phyloP scores from a whole-genome alignment of 2,329 filamentous ascomycete genomes.

The Diaporthe nobilis region DNA sequence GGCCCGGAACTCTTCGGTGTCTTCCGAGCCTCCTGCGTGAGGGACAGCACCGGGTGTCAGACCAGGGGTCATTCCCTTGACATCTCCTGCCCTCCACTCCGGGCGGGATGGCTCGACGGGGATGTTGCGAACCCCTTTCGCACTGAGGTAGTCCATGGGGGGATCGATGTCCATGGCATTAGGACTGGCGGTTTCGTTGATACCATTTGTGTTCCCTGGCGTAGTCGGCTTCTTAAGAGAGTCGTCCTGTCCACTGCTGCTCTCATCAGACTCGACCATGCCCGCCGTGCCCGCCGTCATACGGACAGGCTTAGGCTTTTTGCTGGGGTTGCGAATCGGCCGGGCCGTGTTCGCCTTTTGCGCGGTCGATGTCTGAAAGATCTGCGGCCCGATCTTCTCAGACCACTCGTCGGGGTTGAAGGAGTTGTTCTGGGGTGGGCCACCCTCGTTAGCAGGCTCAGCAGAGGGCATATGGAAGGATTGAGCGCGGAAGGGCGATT shows the following conservation, averaged over 20 bases:
- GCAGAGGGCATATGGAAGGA: slow-evolving; percentile 43
- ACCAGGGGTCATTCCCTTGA: slow-evolving; percentile 48
- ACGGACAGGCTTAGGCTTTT: slow-evolving; percentile 73
- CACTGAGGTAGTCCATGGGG: slow-evolving; percentile 53
- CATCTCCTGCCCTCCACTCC: slow-evolving; percentile 70
- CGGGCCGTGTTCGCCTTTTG: slow-evolving; percentile 62
- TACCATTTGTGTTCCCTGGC: slow-evolving; percentile 21
- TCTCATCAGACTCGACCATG: slow-evolving; percentile 62
- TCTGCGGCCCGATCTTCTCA: slow-evolving; percentile 67
- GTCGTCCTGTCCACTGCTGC: slow-evolving; percentile 56
- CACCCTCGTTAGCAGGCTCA: slow-evolving; percentile 43
- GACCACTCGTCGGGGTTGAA: slow-evolving; percentile 70
- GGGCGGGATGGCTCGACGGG: slow-evolving; percentile 71
- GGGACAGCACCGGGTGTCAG: slow-evolving; percentile 28
- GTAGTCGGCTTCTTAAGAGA: slow-evolving; percentile 43
- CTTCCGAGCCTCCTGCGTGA: slow-evolving; percentile 63
- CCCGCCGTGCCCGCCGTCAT: slow-evolving; percentile 61
- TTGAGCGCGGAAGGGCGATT: slow-evolving; percentile 54
- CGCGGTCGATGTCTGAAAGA: slow-evolving; percentile 64
- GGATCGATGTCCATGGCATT: slow-evolving; percentile 78
- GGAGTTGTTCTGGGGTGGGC: slow-evolving; percentile 46
- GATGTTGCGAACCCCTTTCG: slow-evolving; percentile 63
- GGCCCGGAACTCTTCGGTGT: slow-evolving; percentile 68
- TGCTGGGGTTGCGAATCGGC: slow-evolving; percentile 61
- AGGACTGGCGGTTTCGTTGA: slow-evolving; percentile 58